phyloP scores from a whole-genome alignment of 2,329 filamentous ascomycete species.

The Colletotrichum sublineola region DNA sequence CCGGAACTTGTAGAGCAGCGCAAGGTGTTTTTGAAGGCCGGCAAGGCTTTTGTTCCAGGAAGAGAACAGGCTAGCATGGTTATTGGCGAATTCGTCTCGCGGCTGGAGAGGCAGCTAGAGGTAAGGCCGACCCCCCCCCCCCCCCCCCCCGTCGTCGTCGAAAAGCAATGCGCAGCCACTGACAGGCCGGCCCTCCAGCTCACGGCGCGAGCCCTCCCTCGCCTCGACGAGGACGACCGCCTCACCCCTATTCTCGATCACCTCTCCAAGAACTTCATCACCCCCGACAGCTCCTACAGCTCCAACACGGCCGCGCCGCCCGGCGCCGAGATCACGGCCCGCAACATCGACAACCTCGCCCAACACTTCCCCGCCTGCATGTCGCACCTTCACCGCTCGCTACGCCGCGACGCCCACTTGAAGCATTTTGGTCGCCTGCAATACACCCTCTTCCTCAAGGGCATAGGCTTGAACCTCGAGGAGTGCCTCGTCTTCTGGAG shows the following conservation, averaged over 20 bases:
- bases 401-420: slow-evolving; percentile 89
- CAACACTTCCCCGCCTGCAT: slow-evolving; percentile 93
- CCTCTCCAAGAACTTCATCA: slow-evolving; percentile 95
- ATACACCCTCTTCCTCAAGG: slow-evolving; percentile 97
- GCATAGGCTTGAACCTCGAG: slow-evolving; percentile 91
- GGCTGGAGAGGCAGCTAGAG: slow-evolving; percentile 85
- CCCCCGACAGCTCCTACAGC: slow-evolving; percentile 85
- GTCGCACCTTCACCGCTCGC: slow-evolving; percentile 87
- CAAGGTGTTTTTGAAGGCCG: slow-evolving; percentile 80
- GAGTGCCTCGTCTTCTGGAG: slow-evolving; percentile 96
- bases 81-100: slow-evolving; percentile 84
- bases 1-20: slow-evolving; percentile 89
- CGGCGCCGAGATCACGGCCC: slow-evolving; percentile 81
- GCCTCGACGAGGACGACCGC: slow-evolving; percentile 95
- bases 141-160: neutral
- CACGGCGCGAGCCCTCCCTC: slow-evolving; percentile 89
- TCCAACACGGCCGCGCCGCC: slow-evolving; percentile 73
- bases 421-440: slow-evolving; percentile 95
- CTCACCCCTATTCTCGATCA: slow-evolving; percentile 78
- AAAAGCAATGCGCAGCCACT: neutral
- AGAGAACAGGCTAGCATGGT: slow-evolving; percentile 92
- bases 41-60: slow-evolving; percentile 92
- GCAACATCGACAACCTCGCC: slow-evolving; percentile 83
- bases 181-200: slow-evolving; percentile 63
- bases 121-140: neutral